A percentile compares a stretch with the other conserved stretches of the same genome.
Conservation (phyloP, 306 rosid genomes). For the Acacia acuminata region DNA sequence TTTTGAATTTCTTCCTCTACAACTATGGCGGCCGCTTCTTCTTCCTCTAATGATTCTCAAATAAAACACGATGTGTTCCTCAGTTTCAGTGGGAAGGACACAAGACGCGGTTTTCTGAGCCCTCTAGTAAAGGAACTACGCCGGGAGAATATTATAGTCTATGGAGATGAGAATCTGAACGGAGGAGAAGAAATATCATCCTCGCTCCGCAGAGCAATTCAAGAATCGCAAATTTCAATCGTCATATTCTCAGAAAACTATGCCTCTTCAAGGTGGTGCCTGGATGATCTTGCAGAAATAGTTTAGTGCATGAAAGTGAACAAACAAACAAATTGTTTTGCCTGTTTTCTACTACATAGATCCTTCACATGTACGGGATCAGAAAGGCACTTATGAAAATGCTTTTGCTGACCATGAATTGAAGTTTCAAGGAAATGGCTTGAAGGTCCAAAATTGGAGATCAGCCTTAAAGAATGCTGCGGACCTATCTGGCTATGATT, state of each 20-base stretch:
- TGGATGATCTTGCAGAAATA: background rate
- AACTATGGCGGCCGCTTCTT: background rate
- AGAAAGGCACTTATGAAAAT: background rate
- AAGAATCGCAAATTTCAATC: too few relatives aligned
- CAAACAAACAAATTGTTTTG: background rate
- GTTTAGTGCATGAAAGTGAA: background rate
- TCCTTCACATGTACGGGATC: background rate
- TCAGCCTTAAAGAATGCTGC: background rate
- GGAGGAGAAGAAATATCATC: too few relatives aligned
- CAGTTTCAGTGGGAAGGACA: too few relatives aligned
- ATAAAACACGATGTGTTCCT: too few relatives aligned
- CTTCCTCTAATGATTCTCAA: background rate
- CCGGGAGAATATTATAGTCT: too few relatives aligned
- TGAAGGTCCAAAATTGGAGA: conserved; percentile 7
- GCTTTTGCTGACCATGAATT: background rate
- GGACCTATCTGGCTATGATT: background rate
- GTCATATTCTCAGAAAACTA: too few relatives aligned
- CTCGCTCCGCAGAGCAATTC: too few relatives aligned
- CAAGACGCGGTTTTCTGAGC: too few relatives aligned
- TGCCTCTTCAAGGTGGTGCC: too few relatives aligned
- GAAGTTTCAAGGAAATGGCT: background rate
- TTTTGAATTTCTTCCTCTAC: background rate
- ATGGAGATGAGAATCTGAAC: too few relatives aligned
- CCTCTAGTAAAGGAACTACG: too few relatives aligned
- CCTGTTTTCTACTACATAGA: background rate